Percentiles rank a stretch among this genome's conserved stretches.
phyloP scores from a whole-genome alignment of 2,329 filamentous ascomycete species.

The Cadophora luteo-olivacea region DNA sequence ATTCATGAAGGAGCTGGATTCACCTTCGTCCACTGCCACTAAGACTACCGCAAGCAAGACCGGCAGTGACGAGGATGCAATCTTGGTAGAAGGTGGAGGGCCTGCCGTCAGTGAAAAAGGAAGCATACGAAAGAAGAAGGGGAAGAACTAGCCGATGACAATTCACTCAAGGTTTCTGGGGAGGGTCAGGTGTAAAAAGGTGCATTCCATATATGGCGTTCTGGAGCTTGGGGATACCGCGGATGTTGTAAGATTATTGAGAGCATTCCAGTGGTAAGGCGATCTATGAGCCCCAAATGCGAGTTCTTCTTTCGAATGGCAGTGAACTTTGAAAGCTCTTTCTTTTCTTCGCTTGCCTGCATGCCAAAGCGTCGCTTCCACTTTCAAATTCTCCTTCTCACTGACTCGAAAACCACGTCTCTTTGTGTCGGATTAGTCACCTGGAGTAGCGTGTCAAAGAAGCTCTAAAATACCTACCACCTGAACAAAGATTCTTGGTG shows the following conservation, averaged over 20 bases:
- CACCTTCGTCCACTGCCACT: conserved; percentile 55
- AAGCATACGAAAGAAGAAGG: conserved; percentile 66
- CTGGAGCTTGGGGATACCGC: conserved; percentile 20
- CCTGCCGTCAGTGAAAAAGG: conserved; percentile 39
- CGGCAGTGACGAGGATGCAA: conserved; percentile 73
- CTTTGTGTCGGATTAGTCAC: conserved; percentile 12
- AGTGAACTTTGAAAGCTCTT: not conserved
- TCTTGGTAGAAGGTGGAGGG: conserved; percentile 69
- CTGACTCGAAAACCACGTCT: conserved; percentile 1
- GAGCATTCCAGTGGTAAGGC: not conserved
- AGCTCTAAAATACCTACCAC: conserved; percentile 1
- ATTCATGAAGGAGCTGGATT: conserved; percentile 86
- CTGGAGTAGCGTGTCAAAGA: not conserved
- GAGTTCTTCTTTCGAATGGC: not conserved
- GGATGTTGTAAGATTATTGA: conserved; percentile 25
- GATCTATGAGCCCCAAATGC: not conserved
- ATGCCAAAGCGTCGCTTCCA: not conserved
- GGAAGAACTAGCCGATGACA: conserved; percentile 58
- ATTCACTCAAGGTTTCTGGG: not conserved
- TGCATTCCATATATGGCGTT: conserved; percentile 26
- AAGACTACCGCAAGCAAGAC: conserved; percentile 47
- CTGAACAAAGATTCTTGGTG: conserved; percentile 12
- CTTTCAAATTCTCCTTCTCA: not conserved
- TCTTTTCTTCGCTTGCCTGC: not conserved
- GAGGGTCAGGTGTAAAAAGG: conserved; percentile 15